These are phyloP conservation scores for Ophioceras dolichostomum DNA, from an alignment of 2,329 filamentous ascomycete species.

Conservation along the genomic window DNA sequence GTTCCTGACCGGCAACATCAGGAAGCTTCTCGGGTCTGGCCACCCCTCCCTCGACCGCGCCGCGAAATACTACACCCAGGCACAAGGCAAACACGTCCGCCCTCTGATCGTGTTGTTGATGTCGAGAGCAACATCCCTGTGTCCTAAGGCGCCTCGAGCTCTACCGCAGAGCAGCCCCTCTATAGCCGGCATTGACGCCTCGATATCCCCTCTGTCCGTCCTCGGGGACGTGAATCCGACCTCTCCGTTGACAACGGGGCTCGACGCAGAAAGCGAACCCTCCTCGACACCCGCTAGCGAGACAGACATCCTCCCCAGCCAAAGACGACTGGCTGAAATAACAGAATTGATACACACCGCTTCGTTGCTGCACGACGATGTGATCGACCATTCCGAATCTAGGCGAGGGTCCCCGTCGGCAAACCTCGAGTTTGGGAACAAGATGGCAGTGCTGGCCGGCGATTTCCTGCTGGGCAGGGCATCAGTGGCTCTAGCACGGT, in stretches of 20 bases:
- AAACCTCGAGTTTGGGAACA: conserved; percentile 94
- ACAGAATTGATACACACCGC: conserved; percentile 96
- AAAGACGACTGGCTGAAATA: conserved; percentile 87
- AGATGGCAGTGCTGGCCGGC: conserved; percentile 97
- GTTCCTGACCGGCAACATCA: conserved; percentile 85
- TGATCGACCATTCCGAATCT: conserved; percentile 85
- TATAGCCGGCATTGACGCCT: conserved; percentile 37
- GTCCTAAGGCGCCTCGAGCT: conserved; percentile 39
- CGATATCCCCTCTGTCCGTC: conserved; percentile 41
- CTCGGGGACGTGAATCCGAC: conserved; percentile 78
- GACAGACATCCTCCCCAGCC: conserved; percentile 76
- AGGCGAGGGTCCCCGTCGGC: conserved; percentile 77
- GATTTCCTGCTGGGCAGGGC: conserved; percentile 90
- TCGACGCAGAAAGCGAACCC: conserved; percentile 28
- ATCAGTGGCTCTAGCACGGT: conserved; percentile 80
- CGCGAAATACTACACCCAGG: conserved; percentile 95
- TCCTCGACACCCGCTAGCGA: conserved; percentile 27
- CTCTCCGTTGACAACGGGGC: conserved; percentile 39
- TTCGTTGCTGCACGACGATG: conserved; percentile 93
- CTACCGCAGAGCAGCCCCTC: conserved; percentile 23
- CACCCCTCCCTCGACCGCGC: conserved; percentile 91
- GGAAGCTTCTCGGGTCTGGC: conserved; percentile 83
- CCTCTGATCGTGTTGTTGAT: conserved; percentile 92
- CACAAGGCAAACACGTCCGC: conserved; percentile 92
- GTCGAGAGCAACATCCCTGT: conserved; percentile 80